Evolutionary conservation across 306 rosid species (phyloP).

Genomic region (Quercus bicolor): DNA sequence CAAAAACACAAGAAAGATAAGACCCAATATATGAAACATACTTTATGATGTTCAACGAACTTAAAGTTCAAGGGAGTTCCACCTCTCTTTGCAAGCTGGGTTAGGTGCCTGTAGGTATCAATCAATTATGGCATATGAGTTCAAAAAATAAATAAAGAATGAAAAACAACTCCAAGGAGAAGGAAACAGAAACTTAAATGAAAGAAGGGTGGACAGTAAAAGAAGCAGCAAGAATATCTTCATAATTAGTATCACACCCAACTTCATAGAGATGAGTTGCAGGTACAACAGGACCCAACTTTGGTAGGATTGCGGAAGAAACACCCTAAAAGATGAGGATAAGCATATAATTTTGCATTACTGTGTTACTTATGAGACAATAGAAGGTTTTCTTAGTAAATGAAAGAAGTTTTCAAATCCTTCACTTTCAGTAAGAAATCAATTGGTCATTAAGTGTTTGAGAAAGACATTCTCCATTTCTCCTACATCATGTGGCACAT

Average conservation of each 20-base stretch:
- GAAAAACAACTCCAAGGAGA: background rate
- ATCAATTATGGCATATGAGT: constrained; percentile 2
- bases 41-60: constrained; percentile 92
- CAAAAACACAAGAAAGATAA: background rate
- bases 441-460: background rate
- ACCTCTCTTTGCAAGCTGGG: constrained; percentile 76
- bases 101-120: constrained; percentile 67
- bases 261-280: constrained; percentile 1
- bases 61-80: constrained; percentile 76
- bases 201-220: background rate
- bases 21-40: constrained; percentile 25
- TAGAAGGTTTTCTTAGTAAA: constrained; percentile 5
- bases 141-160: background rate
- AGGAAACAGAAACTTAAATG: background rate
- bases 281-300: background rate
- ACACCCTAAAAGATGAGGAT: background rate
- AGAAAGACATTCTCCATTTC: background rate
- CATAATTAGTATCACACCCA: background rate
- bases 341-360: constrained; percentile 3
- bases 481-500: background rate
- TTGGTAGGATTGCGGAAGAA: background rate
- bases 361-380: background rate
- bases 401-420: background rate
- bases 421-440: background rate
- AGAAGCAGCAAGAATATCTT: background rate